phyloP scores from a whole-genome alignment of 257 asterid genomes.

The Pogostemon cablin region DNA sequence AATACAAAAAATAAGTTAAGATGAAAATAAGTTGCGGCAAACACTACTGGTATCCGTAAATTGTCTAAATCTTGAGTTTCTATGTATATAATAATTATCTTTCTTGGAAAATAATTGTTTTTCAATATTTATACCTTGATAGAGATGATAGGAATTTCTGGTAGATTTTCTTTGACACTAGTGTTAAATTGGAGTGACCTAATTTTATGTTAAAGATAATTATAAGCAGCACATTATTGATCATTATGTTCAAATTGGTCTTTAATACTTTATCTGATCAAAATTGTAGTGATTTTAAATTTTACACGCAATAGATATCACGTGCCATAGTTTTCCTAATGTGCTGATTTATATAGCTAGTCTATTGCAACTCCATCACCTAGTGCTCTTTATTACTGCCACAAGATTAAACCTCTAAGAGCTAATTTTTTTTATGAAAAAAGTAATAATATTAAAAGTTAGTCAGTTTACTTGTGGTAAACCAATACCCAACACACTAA shows the following conservation, averaged over 20 bases:
- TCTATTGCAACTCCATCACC: background rate
- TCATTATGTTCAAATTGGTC: conserved; percentile 4
- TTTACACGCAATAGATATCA: background rate
- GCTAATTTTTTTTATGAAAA: background rate
- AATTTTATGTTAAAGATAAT: background rate
- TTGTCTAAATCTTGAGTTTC: background rate
- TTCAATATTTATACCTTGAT: no score
- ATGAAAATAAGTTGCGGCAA: background rate
- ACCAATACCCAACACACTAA: no score
- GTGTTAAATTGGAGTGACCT: background rate
- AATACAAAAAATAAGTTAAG: no score
- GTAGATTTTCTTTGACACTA: no score
- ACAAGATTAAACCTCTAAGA: background rate
- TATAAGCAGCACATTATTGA: background rate
- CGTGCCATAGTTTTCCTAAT: background rate
- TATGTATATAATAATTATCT: no score
- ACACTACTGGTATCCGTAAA: background rate
- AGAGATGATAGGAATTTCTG: no score
- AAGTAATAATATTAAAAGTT: background rate
- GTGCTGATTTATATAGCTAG: no score
- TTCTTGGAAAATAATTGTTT: no score
- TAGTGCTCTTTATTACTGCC: background rate
- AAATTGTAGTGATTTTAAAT: background rate
- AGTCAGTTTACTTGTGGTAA: background rate
- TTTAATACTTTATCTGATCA: background rate